Evolutionary conservation across 805 yeast genomes (phyloP).

Genomic region (Candida krabiensis): DNA sequence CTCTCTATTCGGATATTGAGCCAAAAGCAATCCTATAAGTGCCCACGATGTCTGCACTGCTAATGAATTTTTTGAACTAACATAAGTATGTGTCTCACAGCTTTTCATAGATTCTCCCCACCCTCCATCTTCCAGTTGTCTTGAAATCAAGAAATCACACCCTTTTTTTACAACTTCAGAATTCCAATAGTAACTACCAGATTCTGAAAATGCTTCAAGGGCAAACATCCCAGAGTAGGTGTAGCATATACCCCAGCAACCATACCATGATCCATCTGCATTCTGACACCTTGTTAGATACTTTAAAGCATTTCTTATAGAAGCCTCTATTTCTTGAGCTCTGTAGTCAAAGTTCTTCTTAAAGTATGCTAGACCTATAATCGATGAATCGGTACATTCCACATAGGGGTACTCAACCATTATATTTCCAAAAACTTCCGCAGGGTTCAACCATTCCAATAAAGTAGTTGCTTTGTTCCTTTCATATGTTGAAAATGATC

Average conservation of each 20-base stretch:
- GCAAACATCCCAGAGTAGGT: slow-evolving; percentile 99
- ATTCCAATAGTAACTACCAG: slow-evolving; percentile 61
- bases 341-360: slow-evolving; percentile 65
- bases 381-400: slow-evolving; percentile 96
- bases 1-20: slow-evolving; percentile 69
- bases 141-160: slow-evolving; percentile 76
- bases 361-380: slow-evolving; percentile 83
- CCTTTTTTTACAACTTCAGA: slow-evolving; percentile 66
- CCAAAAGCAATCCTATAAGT: slow-evolving; percentile 74
- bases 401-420: slow-evolving; percentile 99
- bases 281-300: slow-evolving; percentile 71
- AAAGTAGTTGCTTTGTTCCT: slow-evolving; percentile 75
- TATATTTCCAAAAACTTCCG: slow-evolving; percentile 96
- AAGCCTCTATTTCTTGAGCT: slow-evolving; percentile 58
- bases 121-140: slow-evolving; percentile 89
- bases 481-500: slow-evolving; percentile 93
- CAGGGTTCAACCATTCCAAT: slow-evolving; percentile 84
- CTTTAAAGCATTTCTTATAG: slow-evolving; percentile 71
- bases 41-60: slow-evolving; percentile 96
- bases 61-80: slow-evolving; percentile 55
- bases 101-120: slow-evolving; percentile 97
- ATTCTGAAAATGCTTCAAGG: slow-evolving; percentile 79
- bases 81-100: slow-evolving; percentile 76
- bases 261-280: slow-evolving; percentile 94
- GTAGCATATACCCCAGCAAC: slow-evolving; percentile 96